Conservation (phyloP, 139 green algal genomes). For the Desmodesmus armatus region DNA sequence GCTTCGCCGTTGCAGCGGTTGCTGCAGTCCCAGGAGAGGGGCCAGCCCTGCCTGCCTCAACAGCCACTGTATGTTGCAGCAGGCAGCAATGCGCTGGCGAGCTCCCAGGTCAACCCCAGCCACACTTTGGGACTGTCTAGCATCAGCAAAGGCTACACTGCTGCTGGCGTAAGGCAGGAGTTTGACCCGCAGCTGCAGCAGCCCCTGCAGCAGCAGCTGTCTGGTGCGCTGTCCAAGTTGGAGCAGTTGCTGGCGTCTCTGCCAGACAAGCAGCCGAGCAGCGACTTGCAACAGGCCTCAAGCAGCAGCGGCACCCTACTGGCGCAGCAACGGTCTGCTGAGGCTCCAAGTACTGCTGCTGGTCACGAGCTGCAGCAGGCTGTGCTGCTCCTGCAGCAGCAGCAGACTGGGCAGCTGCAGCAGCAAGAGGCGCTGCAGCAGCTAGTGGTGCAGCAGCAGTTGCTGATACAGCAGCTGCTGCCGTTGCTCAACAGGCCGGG, state of each 20-base stretch:
- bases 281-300: neutral
- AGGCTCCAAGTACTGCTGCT: neutral
- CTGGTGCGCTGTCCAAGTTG: neutral
- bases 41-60: neutral
- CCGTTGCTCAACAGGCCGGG: neutral
- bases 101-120: neutral
- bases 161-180: neutral
- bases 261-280: neutral
- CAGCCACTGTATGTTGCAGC: neutral
- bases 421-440: constrained; percentile 4
- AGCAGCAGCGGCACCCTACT: constrained; percentile 7
- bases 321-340: neutral
- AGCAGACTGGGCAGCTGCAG: constrained; percentile 6
- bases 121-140: too few species aligned
- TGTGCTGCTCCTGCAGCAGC: constrained; percentile 14
- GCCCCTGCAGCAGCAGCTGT: too few species aligned
- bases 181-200: constrained; percentile 6
- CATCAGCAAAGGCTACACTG: neutral
- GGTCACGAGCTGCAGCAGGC: neutral
- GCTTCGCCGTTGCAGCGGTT: neutral
- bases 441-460: neutral
- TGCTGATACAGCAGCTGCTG: neutral
- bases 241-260: neutral
- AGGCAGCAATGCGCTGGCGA: neutral
- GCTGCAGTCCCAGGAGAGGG: neutral